Conservation (phyloP, 1,284 basidiomycete genomes). For the Cutaneotrichosporon cavernicola region DNA sequence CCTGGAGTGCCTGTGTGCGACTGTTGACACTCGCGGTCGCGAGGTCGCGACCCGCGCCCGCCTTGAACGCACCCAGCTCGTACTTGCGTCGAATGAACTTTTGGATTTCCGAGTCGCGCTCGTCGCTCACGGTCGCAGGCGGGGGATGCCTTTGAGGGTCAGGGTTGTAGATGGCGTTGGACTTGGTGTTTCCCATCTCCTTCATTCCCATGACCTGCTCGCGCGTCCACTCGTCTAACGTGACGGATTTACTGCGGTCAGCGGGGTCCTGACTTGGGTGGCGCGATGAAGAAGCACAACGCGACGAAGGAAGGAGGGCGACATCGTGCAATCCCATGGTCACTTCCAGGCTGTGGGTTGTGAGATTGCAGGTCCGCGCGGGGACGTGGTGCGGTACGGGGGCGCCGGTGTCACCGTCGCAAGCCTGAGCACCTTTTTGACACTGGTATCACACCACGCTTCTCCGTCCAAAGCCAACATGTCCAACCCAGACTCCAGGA, state of each 20-base stretch:
- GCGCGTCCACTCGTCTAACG: slow-evolving; percentile 52
- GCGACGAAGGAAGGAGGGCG: not conserved
- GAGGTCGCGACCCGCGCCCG: slow-evolving; percentile 22
- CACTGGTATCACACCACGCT: not conserved
- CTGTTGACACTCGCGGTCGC: slow-evolving; percentile 20
- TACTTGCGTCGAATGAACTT: slow-evolving; percentile 51
- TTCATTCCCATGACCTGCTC: slow-evolving; percentile 46
- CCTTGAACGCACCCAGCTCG: slow-evolving; percentile 47
- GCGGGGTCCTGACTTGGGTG: not conserved
- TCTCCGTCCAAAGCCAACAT: not conserved
- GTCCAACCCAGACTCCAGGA: not conserved
- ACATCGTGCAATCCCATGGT: not conserved
- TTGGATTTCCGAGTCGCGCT: slow-evolving; percentile 50
- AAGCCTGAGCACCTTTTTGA: not conserved
- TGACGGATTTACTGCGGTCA: slow-evolving; percentile 45
- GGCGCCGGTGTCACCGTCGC: not conserved
- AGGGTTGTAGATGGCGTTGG: slow-evolving; percentile 50
- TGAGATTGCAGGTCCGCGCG: not conserved
- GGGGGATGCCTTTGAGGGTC: slow-evolving; percentile 46
- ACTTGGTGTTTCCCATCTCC: slow-evolving; percentile 43
- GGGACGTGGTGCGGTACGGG: not conserved
- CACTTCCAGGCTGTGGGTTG: not conserved
- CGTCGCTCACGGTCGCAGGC: slow-evolving; percentile 40
- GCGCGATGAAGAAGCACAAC: not conserved
- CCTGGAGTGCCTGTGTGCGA: slow-evolving; percentile 18